Conservation (phyloP, 108 stramenopile genomes). For the Cyclotella sp. region DNA sequence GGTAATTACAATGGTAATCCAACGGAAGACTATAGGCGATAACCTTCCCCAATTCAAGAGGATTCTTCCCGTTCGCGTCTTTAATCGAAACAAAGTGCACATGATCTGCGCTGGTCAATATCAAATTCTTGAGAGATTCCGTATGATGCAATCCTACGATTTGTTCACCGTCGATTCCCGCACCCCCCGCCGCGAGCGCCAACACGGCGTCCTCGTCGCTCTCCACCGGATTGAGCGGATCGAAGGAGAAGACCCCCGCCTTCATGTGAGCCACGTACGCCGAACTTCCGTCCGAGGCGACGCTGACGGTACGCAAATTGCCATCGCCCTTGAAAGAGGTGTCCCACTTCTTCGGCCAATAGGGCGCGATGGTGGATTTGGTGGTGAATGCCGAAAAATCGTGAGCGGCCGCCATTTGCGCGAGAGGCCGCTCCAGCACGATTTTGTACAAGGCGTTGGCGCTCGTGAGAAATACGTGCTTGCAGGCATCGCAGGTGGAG, state of each 20-base stretch:
- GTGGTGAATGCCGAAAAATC: conserved; percentile 34
- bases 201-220: conserved; percentile 18
- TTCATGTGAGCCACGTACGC: conserved; percentile 40
- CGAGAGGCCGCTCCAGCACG: conserved; percentile 26
- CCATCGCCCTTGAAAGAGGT: conserved; percentile 29
- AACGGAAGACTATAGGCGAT: conserved; percentile 42
- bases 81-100: conserved; percentile 44
- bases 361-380: conserved; percentile 25
- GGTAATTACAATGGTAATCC: conserved; percentile 51
- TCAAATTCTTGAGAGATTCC: conserved; percentile 29
- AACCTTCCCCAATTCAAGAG: conserved; percentile 26
- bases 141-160: conserved; percentile 50
- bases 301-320: conserved; percentile 23
- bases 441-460: conserved; percentile 28
- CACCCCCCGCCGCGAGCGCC: conserved; percentile 21
- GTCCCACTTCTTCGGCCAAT: conserved; percentile 35
- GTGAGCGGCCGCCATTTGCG: conserved; percentile 39
- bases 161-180: conserved; percentile 35
- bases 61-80: conserved; percentile 35
- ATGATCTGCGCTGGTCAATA: conserved; percentile 34
- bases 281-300: conserved; percentile 37
- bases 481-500: conserved; percentile 39
- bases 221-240: conserved; percentile 39
- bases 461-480: conserved; percentile 34
- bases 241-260: conserved; percentile 42